Conservation (phyloP, 306 rosid genomes). For the Urtica urens region DNA sequence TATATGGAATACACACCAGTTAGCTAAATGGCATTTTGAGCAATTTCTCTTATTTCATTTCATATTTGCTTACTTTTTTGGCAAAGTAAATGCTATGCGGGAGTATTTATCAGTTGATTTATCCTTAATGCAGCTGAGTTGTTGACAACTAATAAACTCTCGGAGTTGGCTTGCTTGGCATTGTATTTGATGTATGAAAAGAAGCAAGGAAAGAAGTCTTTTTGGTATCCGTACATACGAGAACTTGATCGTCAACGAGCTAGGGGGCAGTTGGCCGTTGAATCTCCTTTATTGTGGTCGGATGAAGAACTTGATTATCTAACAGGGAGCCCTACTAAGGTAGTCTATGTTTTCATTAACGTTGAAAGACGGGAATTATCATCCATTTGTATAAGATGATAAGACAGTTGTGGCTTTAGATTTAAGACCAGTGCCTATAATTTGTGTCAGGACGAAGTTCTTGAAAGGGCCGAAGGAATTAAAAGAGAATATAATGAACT, state of each 20-base stretch:
- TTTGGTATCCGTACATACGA: constrained; percentile 83
- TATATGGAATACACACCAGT: no score
- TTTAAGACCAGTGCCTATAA: constrained; percentile 16
- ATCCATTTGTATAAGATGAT: constrained; percentile 8
- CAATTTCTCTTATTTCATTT: no score
- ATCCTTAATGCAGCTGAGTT: constrained; percentile 68
- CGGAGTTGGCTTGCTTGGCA: constrained; percentile 97
- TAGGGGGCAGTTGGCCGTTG: constrained; percentile 86
- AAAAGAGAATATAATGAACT: constrained; percentile 91
- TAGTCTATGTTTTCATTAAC: constrained; percentile 11
- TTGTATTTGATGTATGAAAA: constrained; percentile 97
- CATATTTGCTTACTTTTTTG: not conserved
- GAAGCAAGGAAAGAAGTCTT: constrained; percentile 95
- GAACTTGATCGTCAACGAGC: constrained; percentile 98
- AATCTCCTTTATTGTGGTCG: constrained; percentile 92
- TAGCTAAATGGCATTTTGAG: no score
- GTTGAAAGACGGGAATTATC: constrained; percentile 4
- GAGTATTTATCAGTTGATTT: constrained; percentile 9
- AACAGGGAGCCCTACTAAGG: constrained; percentile 85
- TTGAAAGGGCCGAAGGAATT: constrained; percentile 77
- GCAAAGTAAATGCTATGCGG: constrained; percentile 1
- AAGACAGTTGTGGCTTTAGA: constrained; percentile 8
- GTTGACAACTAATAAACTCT: constrained; percentile 83
- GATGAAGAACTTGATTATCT: constrained; percentile 75
- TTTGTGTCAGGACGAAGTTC: constrained; percentile 61